Conservation (phyloP, 129 eudicot genomes). For the Logfia minima region DNA sequence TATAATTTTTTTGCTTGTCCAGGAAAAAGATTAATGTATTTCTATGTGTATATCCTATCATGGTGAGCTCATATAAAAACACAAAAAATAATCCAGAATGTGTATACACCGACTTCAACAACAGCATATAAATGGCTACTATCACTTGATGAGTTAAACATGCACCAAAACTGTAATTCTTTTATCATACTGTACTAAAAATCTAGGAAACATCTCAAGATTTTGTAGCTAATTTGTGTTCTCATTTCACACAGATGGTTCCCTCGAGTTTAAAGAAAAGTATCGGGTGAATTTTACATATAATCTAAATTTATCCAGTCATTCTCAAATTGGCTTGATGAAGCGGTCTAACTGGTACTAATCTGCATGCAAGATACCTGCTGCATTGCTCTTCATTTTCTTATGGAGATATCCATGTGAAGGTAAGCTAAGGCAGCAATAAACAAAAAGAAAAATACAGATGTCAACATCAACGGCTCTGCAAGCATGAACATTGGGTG, state of each 20-base stretch:
- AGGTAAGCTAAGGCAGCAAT: slow-evolving; percentile 71
- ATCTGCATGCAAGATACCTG: slow-evolving; percentile 22
- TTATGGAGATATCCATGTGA: slow-evolving; percentile 80
- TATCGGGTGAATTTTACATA: slow-evolving; percentile 27
- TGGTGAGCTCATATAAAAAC: too few relatives aligned
- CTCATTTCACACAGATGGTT: slow-evolving; percentile 13
- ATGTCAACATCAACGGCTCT: slow-evolving; percentile 89
- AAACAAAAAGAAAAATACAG: slow-evolving; percentile 80
- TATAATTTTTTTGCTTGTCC: too few relatives aligned
- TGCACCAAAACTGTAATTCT: slow-evolving; percentile 9
- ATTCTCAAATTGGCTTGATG: slow-evolving; percentile 19
- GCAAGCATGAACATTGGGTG: slow-evolving; percentile 90
- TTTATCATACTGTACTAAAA: neutral
- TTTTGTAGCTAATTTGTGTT: slow-evolving; percentile 25
- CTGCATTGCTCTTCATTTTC: slow-evolving; percentile 44
- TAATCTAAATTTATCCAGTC: slow-evolving; percentile 27
- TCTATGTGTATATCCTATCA: too few relatives aligned
- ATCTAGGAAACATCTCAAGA: neutral
- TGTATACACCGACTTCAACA: too few relatives aligned
- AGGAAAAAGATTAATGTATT: neutral
- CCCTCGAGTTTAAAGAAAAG: slow-evolving; percentile 14
- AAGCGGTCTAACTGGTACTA: slow-evolving; percentile 19
- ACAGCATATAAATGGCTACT: neutral
- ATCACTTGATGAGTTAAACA: neutral
- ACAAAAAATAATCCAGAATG: too few relatives aligned